Evolutionary conservation across 768 basidiomycete species (phyloP), one percentile per base, ranked within the genome.

Genomic region (Pisolithus marmoratus): DNA sequence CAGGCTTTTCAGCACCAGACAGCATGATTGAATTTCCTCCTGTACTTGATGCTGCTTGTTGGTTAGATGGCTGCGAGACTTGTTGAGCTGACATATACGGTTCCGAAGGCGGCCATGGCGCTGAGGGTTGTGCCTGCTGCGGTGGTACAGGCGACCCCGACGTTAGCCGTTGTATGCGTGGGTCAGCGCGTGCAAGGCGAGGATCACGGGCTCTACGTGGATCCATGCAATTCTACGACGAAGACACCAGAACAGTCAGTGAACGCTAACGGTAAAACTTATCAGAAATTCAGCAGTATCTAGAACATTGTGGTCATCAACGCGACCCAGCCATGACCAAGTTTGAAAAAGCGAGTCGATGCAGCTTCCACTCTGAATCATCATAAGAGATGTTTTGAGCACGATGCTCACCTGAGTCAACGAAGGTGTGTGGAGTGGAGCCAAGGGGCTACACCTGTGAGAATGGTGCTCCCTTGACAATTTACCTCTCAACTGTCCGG

Each of bases 281-380:
- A 20, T 26, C n/a, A 12, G 26, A 2, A 73, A 72, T 70, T 92
- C 90, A 93, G 89, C 82, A 93, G 90, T 93, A 93, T 92, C 90
- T 83, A 77, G 88, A 90, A 89, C 87, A 78, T 82, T 74, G 62
- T 64, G 72, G 87, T 91, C 90, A 79, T 75, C 88, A 79, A 64
- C 56, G 78, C 79, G 72, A 87, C 84, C 86, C 85, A 70, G 67
- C 74, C 56, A 58, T 55, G 54, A 49, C 22, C 53, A 34, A 14
- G 51, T 57, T 54, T 49, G 41, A 49, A 15, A 61, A 66, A 58
- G 68, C 70, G 76, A 86, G 81, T 90, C 77, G 73, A 80, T 86
- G 67, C 71, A 85, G 90, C 73, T 83, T 89, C 90, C 90, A 92
- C 90, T 92, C 90, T 87, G 84, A 87, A 81, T 92, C 87, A 91